A percentile compares a stretch with the other conserved stretches of the same genome.
Evolutionary conservation across 164 flowering plant genomes (phyloP).

Genomic region (Aristolochia contorta): DNA sequence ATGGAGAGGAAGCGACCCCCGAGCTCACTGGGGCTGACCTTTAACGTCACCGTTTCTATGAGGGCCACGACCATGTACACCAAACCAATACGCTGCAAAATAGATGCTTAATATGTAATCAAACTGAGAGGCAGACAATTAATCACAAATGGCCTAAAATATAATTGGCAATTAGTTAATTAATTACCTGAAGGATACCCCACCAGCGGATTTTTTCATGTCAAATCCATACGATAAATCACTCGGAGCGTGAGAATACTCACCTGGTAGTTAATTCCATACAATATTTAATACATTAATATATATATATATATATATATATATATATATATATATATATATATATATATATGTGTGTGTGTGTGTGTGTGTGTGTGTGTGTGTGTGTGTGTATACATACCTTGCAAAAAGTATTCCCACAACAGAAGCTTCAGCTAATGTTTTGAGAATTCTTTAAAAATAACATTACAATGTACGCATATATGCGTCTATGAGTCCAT

Average conservation of each 20-base stretch:
- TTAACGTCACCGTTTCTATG: conserved; percentile 47
- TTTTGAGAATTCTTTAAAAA: conserved; percentile 51
- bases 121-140: neutral
- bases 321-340: too few relatives aligned
- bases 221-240: conserved; percentile 58
- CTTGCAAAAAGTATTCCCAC: conserved; percentile 67
- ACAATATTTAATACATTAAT: neutral
- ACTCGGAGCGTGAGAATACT: conserved; percentile 67
- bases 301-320: too few relatives aligned
- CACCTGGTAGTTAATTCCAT: conserved; percentile 28
- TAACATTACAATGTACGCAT: neutral
- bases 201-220: conserved; percentile 64
- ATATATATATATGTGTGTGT: too few relatives aligned
- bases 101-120: too few relatives aligned
- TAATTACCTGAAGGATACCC: conserved; percentile 75
- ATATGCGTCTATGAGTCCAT: neutral
- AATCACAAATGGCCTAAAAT: too few relatives aligned
- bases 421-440: conserved; percentile 66
- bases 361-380: too few relatives aligned
- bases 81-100: conserved; percentile 68
- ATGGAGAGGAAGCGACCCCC: conserved; percentile 38
- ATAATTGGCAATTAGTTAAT: too few relatives aligned
- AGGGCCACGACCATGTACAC: conserved; percentile 61
- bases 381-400: too few relatives aligned
- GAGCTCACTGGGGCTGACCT: conserved; percentile 40